A percentile compares a stretch with the other conserved stretches of the same genome.
These are phyloP conservation scores for Colletotrichum neosansevieriae DNA, from an alignment of 2,329 filamentous ascomycete species.

Conservation along the genomic window DNA sequence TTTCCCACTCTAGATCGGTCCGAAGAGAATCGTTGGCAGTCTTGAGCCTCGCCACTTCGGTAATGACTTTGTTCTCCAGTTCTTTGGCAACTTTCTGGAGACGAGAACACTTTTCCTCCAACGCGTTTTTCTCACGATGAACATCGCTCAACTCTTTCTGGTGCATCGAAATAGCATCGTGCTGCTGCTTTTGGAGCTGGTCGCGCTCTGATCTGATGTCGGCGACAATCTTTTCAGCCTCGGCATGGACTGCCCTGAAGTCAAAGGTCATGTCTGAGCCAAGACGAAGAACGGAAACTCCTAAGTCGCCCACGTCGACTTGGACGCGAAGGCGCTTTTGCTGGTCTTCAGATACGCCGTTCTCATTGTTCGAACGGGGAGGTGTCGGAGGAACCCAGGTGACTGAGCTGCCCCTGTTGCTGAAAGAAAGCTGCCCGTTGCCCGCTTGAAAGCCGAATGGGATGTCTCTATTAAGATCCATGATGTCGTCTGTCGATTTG, in stretches of 20 bases:
- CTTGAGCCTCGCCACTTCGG: too few species aligned
- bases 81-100: too few species aligned
- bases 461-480: neutral
- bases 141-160: too few species aligned
- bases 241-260: slow-evolving; percentile 8
- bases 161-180: too few species aligned
- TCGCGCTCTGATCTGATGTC: slow-evolving; percentile 3
- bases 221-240: slow-evolving; percentile 14
- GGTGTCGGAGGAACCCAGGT: too few species aligned
- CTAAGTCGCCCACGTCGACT: slow-evolving; percentile 16
- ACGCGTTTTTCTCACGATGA: too few species aligned
- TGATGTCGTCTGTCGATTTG: neutral
- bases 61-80: too few species aligned
- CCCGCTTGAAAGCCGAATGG: neutral
- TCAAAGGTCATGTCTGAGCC: slow-evolving; percentile 17
- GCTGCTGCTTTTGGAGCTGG: neutral
- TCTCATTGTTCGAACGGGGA: too few species aligned
- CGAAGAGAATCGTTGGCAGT: too few species aligned
- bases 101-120: too few species aligned
- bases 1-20: too few species aligned
- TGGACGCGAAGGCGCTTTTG: slow-evolving; percentile 25
- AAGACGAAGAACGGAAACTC: neutral
- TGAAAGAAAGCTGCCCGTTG: neutral
- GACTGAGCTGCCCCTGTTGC: neutral
- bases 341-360: neutral